Evolutionary conservation across 2,329 filamentous ascomycete genomes (phyloP), one percentile per base, ranked within the genome.

Genomic region (Fusarium robinianum): DNA sequence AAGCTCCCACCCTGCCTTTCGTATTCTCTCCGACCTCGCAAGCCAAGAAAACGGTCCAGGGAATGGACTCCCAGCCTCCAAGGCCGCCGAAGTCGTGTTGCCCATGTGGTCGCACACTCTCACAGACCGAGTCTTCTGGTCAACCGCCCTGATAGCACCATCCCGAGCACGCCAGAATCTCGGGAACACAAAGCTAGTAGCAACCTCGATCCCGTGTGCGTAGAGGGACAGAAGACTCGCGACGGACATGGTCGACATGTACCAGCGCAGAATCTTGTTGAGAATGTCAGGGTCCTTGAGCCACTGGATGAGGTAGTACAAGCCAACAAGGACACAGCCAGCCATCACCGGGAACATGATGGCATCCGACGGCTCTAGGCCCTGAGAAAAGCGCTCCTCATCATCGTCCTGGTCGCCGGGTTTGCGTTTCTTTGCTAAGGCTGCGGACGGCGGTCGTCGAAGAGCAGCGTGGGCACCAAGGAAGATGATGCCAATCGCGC

Each of bases 301-400:
- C 79, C 86, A 94, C 66, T 95, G 90, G 63, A 97, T 90, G 47
- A 96, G 75, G 59, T 91, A 85, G 72, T 97, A 97, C 9, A 97
- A 75, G 5, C 83, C 83, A 27, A 83, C 77, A 7, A 97, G 79
- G 2, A 85, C 82, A 8, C 75, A 62, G 2, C 84, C 89, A 5
- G 90, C 91, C 41, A 90, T 74, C 21, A 96, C 57, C 2, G 92
- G 94, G 52, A 96, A 88, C 59, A 95, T 67, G 55, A 97, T 80
- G 33, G 90, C 92, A 67, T 97, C 92, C 0, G 80, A 84, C 2
- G 87, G 83, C 43, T 70, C 67, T 7, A 83, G 77, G 63, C 49
- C 81, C 71, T 55, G 80, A 3, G 65, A 46, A 32, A 66, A 73
- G 8, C 78, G 72, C 14, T 82, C 73, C 12, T 78, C 76, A 8